Evolutionary conservation across 2,329 filamentous ascomycete species (phyloP).

Genomic region (Microthyrium microscopicum): DNA sequence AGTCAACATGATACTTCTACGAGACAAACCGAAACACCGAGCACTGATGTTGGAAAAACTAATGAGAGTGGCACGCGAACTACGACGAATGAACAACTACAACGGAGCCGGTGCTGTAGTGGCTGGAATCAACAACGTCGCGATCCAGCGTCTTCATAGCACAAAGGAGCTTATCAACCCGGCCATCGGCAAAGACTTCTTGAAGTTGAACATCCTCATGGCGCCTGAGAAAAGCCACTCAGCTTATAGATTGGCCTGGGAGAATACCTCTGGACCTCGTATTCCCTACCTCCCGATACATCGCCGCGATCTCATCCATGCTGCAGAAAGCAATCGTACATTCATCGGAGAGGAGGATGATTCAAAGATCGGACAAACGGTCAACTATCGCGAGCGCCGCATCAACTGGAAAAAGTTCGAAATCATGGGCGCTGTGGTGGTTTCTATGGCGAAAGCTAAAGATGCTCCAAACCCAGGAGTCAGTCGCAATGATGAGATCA

Average conservation of each 20-base stretch:
- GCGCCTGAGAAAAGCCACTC: slow-evolving; percentile 82
- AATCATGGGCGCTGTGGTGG: slow-evolving; percentile 78
- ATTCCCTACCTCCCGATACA: slow-evolving; percentile 91
- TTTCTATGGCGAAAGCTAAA: slow-evolving; percentile 85
- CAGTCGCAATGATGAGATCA: slow-evolving; percentile 49
- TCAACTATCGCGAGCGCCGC: slow-evolving; percentile 21
- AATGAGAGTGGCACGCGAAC: slow-evolving; percentile 70
- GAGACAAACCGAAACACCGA: slow-evolving; percentile 91
- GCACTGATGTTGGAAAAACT: slow-evolving; percentile 88
- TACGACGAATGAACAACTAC: slow-evolving; percentile 91
- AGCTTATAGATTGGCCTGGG: slow-evolving; percentile 92
- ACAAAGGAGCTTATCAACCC: slow-evolving; percentile 61
- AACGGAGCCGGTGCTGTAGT: slow-evolving; percentile 89
- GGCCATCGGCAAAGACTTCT: slow-evolving; percentile 65
- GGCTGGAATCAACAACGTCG: slow-evolving; percentile 76
- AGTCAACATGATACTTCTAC: slow-evolving; percentile 46
- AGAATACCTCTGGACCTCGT: slow-evolving; percentile 75
- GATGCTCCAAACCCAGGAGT: slow-evolving; percentile 64
- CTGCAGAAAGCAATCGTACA: slow-evolving; percentile 82
- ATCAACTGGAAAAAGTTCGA: slow-evolving; percentile 99
- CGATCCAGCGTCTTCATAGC: slow-evolving; percentile 66
- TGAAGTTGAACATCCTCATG: slow-evolving; percentile 82
- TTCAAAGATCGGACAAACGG: slow-evolving; percentile 9
- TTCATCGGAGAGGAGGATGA: slow-evolving; percentile 46
- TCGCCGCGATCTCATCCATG: slow-evolving; percentile 74